A percentile compares a stretch with the other conserved stretches of the same genome.
Conservation (phyloP, 2,329 filamentous ascomycete species). For the Cladosporium sp. region DNA sequence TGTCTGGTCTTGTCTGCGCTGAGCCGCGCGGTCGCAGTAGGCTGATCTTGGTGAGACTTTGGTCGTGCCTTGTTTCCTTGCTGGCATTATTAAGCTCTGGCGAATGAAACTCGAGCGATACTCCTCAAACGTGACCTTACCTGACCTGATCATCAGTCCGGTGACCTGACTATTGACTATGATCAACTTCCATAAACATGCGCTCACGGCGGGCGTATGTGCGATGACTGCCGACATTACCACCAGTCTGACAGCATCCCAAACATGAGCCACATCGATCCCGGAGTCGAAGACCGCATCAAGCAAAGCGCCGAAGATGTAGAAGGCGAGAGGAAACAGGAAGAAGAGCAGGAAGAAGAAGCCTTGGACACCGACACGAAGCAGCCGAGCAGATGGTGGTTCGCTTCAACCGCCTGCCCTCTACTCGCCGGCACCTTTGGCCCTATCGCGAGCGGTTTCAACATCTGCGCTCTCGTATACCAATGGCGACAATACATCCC, state of each 20-base stretch:
- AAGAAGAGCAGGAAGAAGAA: constrained; percentile 29
- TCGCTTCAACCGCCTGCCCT: constrained; percentile 56
- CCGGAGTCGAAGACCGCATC: constrained; percentile 49
- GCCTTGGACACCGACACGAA: constrained; percentile 35
- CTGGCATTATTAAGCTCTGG: no score
- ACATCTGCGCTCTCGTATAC: constrained; percentile 49
- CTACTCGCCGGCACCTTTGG: constrained; percentile 48
- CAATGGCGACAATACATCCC: constrained; percentile 54
- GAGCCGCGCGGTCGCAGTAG: no score
- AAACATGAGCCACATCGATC: constrained; percentile 39
- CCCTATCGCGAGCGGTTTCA: constrained; percentile 36
- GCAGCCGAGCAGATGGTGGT: constrained; percentile 51
- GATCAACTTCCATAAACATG: no score
- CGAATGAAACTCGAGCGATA: no score
- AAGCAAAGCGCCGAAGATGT: constrained; percentile 32
- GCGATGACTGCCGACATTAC: background rate
- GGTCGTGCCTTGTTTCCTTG: no score
- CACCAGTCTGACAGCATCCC: background rate
- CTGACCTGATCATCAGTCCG: no score
- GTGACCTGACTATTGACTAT: no score
- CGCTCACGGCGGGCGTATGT: no score
- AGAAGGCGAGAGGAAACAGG: constrained; percentile 27
- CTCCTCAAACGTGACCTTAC: no score
- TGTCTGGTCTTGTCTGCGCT: no score
- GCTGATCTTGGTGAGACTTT: no score